Evolutionary conservation across 208 protist genomes (phyloP).

Genomic region (Leishmania mexicana): DNA sequence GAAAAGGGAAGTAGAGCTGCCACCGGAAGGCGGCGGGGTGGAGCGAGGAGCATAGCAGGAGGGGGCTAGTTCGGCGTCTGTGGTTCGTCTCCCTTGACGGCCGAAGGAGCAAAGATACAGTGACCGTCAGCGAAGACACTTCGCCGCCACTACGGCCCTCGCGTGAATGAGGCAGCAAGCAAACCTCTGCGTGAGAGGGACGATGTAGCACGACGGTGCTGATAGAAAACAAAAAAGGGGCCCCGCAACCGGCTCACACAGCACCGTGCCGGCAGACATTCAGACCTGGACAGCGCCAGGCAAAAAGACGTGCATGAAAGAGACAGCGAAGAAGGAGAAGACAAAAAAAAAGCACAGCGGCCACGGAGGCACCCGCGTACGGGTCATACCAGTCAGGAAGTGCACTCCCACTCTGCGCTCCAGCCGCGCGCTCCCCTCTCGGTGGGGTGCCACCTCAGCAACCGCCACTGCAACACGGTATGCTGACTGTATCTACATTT

Average conservation of each 20-base stretch:
- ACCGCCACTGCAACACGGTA: background rate
- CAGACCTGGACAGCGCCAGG: too few species aligned
- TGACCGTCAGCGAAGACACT: background rate
- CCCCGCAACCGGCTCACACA: too few species aligned
- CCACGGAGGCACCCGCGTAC: background rate
- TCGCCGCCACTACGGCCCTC: background rate
- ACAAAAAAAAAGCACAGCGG: background rate
- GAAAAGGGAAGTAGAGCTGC: background rate
- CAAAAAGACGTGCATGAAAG: too few species aligned
- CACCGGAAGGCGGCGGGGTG: background rate
- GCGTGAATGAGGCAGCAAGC: background rate
- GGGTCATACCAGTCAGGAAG: background rate
- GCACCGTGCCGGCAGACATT: too few species aligned
- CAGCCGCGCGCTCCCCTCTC: background rate
- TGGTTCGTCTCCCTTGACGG: background rate
- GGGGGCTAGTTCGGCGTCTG: background rate
- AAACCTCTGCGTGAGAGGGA: too few species aligned
- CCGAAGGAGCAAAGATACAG: background rate
- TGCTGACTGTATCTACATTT: background rate
- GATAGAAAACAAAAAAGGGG: too few species aligned
- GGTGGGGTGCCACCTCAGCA: background rate
- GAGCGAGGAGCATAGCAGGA: background rate
- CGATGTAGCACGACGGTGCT: too few species aligned
- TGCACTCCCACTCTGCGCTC: background rate
- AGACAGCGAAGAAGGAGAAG: background rate